Percentiles rank a stretch among this genome's conserved stretches.
phyloP scores from a whole-genome alignment of 2,329 filamentous ascomycete species.

The Massarina eburnea region DNA sequence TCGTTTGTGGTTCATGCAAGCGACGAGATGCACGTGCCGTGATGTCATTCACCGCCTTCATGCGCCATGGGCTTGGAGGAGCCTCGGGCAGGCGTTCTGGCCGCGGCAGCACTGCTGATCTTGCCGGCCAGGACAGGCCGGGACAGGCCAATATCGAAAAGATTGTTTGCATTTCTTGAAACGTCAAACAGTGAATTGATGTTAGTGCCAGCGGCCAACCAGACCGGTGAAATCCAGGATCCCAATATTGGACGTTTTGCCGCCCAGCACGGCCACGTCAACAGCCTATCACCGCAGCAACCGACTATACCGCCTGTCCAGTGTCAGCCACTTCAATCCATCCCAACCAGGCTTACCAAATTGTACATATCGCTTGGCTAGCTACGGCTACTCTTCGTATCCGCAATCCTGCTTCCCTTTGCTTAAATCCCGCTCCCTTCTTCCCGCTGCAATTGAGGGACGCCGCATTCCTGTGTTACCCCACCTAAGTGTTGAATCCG shows the following conservation, averaged over 20 bases:
- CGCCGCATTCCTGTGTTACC: constrained; percentile 13
- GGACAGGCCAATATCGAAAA: no score
- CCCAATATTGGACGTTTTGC: constrained; percentile 10
- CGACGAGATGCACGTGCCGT: constrained; percentile 11
- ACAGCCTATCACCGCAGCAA: constrained; percentile 34
- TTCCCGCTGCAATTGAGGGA: constrained; percentile 15
- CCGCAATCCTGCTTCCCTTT: neutral
- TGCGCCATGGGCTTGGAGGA: no score
- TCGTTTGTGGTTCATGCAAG: neutral
- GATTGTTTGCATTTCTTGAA: no score
- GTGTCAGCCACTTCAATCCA: constrained; percentile 16
- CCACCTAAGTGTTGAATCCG: neutral
- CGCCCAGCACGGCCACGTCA: constrained; percentile 28
- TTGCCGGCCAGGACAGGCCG: neutral
- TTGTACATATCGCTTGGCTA: constrained; percentile 28
- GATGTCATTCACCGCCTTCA: constrained; percentile 20
- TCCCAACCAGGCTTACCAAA: constrained; percentile 16
- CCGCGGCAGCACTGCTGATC: no score
- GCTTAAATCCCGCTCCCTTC: constrained; percentile 4
- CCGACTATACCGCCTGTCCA: constrained; percentile 7
- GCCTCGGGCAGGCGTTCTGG: no score
- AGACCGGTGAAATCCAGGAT: no score
- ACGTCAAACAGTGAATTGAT: no score
- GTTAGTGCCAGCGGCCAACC: no score
- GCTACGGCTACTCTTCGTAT: constrained; percentile 9